phyloP scores from a whole-genome alignment of 176 grass and related monocot species.

The Dactylis glomerata region DNA sequence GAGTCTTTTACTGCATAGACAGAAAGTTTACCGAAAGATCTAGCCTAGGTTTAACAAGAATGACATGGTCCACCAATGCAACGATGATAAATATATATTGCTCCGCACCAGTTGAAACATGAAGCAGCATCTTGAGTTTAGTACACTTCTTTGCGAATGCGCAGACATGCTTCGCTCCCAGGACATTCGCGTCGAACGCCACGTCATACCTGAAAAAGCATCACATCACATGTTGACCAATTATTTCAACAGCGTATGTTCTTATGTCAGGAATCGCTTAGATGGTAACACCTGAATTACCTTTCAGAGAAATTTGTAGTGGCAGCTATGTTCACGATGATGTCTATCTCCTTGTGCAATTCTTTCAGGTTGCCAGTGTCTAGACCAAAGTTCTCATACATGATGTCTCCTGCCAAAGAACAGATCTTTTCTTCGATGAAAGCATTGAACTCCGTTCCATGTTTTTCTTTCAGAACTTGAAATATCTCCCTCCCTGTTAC shows the following conservation, averaged over 20 bases:
- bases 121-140: slow-evolving; percentile 59
- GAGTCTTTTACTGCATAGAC: too few species aligned
- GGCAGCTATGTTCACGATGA: slow-evolving; percentile 2
- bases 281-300: neutral
- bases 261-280: neutral
- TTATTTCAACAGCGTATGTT: neutral
- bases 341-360: neutral
- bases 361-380: neutral
- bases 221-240: neutral
- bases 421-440: neutral
- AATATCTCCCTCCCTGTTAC: neutral
- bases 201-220: slow-evolving; percentile 45
- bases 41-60: too few species aligned
- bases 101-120: slow-evolving; percentile 59
- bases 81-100: neutral
- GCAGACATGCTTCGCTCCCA: slow-evolving; percentile 44
- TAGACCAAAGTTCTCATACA: slow-evolving; percentile 3
- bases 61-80: neutral
- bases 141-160: slow-evolving; percentile 54
- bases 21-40: too few species aligned
- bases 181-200: slow-evolving; percentile 38
- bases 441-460: neutral
- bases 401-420: neutral
- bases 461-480: slow-evolving; percentile 1
- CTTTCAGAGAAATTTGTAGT: slow-evolving; percentile 1